Evolutionary conservation across 495 filamentous ascomycete species (phyloP), one percentile per base, ranked within the genome.

Genomic region (Penicillium macrosclerotiorum): DNA sequence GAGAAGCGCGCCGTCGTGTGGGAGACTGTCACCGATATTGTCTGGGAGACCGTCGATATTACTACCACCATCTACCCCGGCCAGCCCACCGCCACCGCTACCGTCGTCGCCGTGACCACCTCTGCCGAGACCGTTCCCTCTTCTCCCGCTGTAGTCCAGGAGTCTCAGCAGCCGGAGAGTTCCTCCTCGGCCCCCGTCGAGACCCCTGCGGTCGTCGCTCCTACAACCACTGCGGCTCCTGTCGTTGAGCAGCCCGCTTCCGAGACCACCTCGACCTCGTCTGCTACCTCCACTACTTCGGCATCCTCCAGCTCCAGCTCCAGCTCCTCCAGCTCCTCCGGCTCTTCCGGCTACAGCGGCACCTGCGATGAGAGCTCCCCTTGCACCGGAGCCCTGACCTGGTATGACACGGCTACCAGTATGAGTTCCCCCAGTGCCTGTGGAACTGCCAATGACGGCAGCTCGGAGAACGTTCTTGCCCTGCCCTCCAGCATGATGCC

Each of bases 401-500:
- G 59, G 61, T 79, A 76, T 53, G 70, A 75, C 52, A 71, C 65
- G 16, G 72, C 71, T 27, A 59, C 65, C 41, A 56, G 53, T 4
- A 3, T 43, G 31, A 54, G 44, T 46, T 52, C 47, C 55, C 71
- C 69, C 40, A 75, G 74, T 57, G 60, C 65, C 52, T 79, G 75
- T 37, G 73, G 68, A 32, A 61, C 41, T 22, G 62, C 61, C 59
- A 73, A 75, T 57, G 64, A 74, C 44, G 69, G 66, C 41, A 37
- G 26, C n/a, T 46, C 49, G 5, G 64, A 75, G 49, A 49, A 67
- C 37, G 74, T 76, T 20, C 52, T 78, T 37, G 75, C 75, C 22
- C 63, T 79, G 24, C 64, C 74, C 35, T 24, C 51, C 13, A 67
- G 55, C 13, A 63, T 83, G 69, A 78, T 85, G 78, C 77, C 47